Conservation (phyloP, 108 stramenopile species). For the Fragilariopsis cylindrus region DNA sequence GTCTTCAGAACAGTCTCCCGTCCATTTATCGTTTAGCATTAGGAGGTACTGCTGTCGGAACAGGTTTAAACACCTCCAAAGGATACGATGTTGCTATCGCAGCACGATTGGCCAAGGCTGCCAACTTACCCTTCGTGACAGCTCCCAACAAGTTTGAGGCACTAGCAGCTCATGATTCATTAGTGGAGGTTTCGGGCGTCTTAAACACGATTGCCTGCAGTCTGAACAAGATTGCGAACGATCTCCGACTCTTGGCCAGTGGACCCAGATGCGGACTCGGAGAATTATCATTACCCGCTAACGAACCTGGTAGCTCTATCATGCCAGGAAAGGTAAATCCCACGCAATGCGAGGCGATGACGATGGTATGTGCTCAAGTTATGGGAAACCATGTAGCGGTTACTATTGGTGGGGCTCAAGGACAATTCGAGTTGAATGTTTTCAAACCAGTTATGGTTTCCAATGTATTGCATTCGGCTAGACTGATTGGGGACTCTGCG, state of each 20-base stretch:
- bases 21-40: constrained; percentile 90
- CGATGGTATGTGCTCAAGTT: constrained; percentile 98
- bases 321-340: constrained; percentile 99
- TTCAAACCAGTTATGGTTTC: constrained; percentile 98
- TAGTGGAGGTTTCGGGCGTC: constrained; percentile 92
- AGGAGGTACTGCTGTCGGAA: constrained; percentile 98
- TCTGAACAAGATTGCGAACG: constrained; percentile 97
- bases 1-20: constrained; percentile 69
- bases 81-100: constrained; percentile 95
- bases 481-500: constrained; percentile 90
- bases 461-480: constrained; percentile 90
- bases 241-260: constrained; percentile 91
- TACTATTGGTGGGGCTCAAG: constrained; percentile 93
- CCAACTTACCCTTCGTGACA: constrained; percentile 88
- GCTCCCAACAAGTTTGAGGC: constrained; percentile 98
- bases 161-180: constrained; percentile 93
- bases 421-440: constrained; percentile 98
- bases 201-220: constrained; percentile 88
- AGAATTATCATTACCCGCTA: constrained; percentile 92
- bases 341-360: constrained; percentile 98
- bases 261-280: constrained; percentile 97
- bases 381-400: constrained; percentile 97
- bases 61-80: constrained; percentile 87
- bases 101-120: constrained; percentile 86
- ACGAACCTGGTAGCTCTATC: constrained; percentile 97